These are phyloP conservation scores for Leptomonas seymouri DNA, from an alignment of 208 protist species.

Conservation along the genomic window DNA sequence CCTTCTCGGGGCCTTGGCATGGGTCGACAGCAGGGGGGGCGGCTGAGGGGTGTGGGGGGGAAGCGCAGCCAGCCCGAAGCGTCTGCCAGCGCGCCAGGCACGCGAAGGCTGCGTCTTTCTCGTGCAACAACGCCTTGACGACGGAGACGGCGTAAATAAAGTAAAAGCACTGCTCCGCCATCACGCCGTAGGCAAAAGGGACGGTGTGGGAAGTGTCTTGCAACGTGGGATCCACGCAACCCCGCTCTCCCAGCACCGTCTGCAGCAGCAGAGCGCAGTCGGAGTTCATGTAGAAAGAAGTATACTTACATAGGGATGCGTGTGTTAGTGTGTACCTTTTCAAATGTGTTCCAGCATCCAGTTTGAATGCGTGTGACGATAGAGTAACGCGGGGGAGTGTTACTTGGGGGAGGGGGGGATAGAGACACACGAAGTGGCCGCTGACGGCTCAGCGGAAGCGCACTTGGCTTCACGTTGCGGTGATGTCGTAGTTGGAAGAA, in stretches of 20 bases:
- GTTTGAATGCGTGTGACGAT: too few species aligned
- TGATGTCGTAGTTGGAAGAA: too few species aligned
- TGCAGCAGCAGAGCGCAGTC: constrained; percentile 55
- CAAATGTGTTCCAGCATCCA: too few species aligned
- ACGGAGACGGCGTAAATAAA: constrained; percentile 49
- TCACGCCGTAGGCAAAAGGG: constrained; percentile 54
- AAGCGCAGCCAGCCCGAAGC: not conserved
- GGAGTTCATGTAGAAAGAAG: constrained; percentile 33
- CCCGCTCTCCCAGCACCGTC: constrained; percentile 48
- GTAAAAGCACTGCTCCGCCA: constrained; percentile 74
- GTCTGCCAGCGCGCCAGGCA: constrained; percentile 42
- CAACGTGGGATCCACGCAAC: constrained; percentile 61
- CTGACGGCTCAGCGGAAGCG: too few species aligned
- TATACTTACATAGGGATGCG: too few species aligned
- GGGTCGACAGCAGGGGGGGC: too few species aligned
- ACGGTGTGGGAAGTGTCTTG: constrained; percentile 43
- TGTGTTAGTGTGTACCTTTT: too few species aligned
- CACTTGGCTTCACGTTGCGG: too few species aligned
- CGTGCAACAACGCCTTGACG: constrained; percentile 52
- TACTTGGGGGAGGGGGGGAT: too few species aligned
- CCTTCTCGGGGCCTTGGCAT: too few species aligned
- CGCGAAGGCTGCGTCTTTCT: constrained; percentile 56
- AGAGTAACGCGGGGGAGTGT: too few species aligned
- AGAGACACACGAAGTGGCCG: too few species aligned
- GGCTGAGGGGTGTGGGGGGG: not conserved